A percentile compares a stretch with the other conserved stretches of the same genome.
Conservation (phyloP, 2,329 filamentous ascomycete species). For the Fusarium luffae region DNA sequence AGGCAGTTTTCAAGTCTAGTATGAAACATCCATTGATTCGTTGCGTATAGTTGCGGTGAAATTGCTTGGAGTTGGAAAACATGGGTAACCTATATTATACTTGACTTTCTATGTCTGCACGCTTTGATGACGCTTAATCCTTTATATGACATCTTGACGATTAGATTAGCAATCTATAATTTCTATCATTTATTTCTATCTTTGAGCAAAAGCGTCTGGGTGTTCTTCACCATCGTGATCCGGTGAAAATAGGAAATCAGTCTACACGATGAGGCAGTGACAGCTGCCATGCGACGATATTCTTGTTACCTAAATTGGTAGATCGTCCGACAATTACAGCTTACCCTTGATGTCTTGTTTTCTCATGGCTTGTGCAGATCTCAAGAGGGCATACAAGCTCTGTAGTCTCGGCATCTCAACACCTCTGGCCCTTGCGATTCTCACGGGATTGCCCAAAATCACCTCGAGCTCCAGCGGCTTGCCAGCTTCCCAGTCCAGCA, state of each 20-base stretch:
- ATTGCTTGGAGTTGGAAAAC: neutral
- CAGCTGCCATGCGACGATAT: neutral
- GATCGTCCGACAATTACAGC: conserved; percentile 10
- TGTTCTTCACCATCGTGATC: neutral
- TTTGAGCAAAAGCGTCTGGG: neutral
- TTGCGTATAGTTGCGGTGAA: neutral
- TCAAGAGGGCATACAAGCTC: conserved; percentile 73
- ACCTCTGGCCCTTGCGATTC: conserved; percentile 70
- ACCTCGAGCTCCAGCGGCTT: conserved; percentile 77
- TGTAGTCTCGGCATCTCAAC: conserved; percentile 75
- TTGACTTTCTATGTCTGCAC: neutral
- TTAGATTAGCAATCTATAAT: neutral
- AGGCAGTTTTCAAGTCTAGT: conserved; percentile 25
- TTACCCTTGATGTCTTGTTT: conserved; percentile 54
- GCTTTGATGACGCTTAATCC: neutral
- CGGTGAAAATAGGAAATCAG: neutral
- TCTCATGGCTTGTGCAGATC: conserved; percentile 66
- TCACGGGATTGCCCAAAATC: conserved; percentile 76
- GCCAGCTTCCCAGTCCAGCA: conserved; percentile 75
- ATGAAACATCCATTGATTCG: neutral
- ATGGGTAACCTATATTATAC: neutral
- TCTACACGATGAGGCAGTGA: neutral
- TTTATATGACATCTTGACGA: neutral
- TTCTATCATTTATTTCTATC: neutral
- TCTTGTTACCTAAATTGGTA: neutral